These are phyloP conservation scores for Trypanosoma lewisi DNA, from an alignment of 208 protist genomes.

Conservation along the genomic window DNA sequence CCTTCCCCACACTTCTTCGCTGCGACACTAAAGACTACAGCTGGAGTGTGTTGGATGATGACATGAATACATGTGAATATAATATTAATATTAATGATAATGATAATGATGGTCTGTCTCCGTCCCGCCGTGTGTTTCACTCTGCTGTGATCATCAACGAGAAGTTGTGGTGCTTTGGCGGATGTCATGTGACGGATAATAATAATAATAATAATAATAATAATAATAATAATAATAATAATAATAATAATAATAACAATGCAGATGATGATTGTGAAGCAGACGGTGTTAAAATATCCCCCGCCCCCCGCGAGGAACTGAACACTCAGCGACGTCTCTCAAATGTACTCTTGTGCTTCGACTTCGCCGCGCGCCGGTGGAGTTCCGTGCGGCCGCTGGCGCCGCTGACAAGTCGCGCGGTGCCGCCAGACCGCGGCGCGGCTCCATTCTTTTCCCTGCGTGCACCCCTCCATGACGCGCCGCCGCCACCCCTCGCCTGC, in stretches of 20 bases:
- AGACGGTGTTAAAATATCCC: no score
- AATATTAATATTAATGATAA: no score
- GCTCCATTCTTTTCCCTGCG: neutral
- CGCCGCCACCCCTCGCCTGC: slow-evolving; percentile 39
- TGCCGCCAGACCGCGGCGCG: neutral
- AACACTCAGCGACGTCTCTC: no score
- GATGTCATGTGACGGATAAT: slow-evolving; percentile 11
- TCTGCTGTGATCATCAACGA: slow-evolving; percentile 26
- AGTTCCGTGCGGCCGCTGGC: slow-evolving; percentile 4
- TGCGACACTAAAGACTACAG: slow-evolving; percentile 4
- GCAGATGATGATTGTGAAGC: neutral
- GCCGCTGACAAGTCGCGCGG: neutral
- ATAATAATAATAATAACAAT: neutral
- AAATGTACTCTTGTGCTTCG: slow-evolving; percentile 13
- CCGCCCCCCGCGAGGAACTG: no score
- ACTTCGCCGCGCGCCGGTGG: slow-evolving; percentile 21
- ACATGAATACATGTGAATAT: neutral
- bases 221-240: neutral
- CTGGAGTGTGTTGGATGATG: slow-evolving; percentile 8
- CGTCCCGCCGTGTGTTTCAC: slow-evolving; percentile 21
- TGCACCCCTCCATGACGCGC: neutral
- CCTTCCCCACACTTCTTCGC: neutral
- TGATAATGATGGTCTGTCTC: no score
- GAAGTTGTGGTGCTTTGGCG: slow-evolving; percentile 32
- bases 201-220: neutral